Conservation (phyloP, 2,329 filamentous ascomycete species). For the Trichoderma atrobrunneum region DNA sequence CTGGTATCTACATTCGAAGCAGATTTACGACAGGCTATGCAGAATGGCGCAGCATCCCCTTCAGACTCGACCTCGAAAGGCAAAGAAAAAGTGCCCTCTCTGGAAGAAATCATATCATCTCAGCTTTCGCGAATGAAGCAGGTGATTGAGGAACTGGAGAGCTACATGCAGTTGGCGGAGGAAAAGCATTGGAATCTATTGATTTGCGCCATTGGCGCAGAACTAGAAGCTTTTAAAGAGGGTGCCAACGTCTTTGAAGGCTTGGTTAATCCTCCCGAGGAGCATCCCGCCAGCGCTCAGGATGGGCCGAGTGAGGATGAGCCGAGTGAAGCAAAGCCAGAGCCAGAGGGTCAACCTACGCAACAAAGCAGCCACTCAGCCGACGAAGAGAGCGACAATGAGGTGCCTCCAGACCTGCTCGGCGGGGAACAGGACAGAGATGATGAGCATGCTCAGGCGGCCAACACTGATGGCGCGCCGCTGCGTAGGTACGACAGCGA, state of each 20-base stretch:
- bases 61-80: slow-evolving; percentile 26
- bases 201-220: slow-evolving; percentile 72
- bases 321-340: not conserved
- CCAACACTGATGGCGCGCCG: slow-evolving; percentile 20
- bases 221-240: slow-evolving; percentile 64
- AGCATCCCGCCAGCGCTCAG: not conserved
- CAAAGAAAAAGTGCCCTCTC: slow-evolving; percentile 31
- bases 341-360: not conserved
- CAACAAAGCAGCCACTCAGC: not conserved
- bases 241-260: slow-evolving; percentile 54
- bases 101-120: slow-evolving; percentile 40
- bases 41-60: slow-evolving; percentile 24
- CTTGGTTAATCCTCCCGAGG: slow-evolving; percentile 15
- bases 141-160: slow-evolving; percentile 55
- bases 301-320: not conserved
- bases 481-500: slow-evolving; percentile 37
- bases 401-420: slow-evolving; percentile 28
- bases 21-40: slow-evolving; percentile 56
- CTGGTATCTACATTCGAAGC: slow-evolving; percentile 64
- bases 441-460: slow-evolving; percentile 20
- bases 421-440: slow-evolving; percentile 31
- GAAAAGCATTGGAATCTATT: slow-evolving; percentile 69
- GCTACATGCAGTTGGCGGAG: slow-evolving; percentile 54
- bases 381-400: slow-evolving; percentile 25
- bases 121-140: slow-evolving; percentile 56